Percentiles rank a stretch among this genome's conserved stretches.
These are phyloP conservation scores for Mortierella alpina DNA, from an alignment of 192 early-diverging fungal species.

Conservation along the genomic window DNA sequence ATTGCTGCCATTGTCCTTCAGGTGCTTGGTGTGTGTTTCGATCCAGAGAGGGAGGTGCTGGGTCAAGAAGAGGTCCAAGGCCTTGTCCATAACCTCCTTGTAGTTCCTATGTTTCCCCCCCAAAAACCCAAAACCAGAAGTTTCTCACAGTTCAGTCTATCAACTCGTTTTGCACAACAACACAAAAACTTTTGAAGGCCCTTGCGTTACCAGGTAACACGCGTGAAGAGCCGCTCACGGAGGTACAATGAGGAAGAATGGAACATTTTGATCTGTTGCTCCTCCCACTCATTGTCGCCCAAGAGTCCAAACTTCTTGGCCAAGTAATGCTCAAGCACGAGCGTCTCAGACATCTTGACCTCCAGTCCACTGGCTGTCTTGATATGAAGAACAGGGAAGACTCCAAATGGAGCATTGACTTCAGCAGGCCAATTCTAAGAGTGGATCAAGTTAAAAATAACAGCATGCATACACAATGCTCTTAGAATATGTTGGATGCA, in stretches of 20 bases:
- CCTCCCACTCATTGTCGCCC: slow-evolving; percentile 47
- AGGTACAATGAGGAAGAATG: slow-evolving; percentile 24
- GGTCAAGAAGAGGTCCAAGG: slow-evolving; percentile 9
- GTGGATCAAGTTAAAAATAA: neutral
- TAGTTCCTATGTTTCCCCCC: slow-evolving; percentile 15
- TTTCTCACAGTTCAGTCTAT: neutral
- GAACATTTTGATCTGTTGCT: slow-evolving; percentile 35
- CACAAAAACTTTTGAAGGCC: neutral
- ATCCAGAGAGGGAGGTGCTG: slow-evolving; percentile 26
- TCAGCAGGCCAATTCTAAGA: slow-evolving; percentile 30
- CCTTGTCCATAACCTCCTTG: slow-evolving; percentile 32
- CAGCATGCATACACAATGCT: neutral
- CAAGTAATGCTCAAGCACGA: slow-evolving; percentile 31
- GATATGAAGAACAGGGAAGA: slow-evolving; percentile 38
- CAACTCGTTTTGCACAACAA: neutral
- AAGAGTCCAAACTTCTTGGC: slow-evolving; percentile 42
- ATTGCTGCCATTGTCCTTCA: slow-evolving; percentile 43
- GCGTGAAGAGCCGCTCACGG: slow-evolving; percentile 23
- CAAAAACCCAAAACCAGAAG: neutral
- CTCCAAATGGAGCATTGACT: slow-evolving; percentile 19
- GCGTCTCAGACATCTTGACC: slow-evolving; percentile 5
- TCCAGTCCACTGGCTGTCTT: slow-evolving; percentile 17
- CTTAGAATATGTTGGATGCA: neutral
- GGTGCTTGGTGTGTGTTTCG: slow-evolving; percentile 27
- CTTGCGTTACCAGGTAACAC: slow-evolving; percentile 27